Evolutionary conservation across 2,329 filamentous ascomycete genomes (phyloP).

Genomic region (Didymella arachidicola): DNA sequence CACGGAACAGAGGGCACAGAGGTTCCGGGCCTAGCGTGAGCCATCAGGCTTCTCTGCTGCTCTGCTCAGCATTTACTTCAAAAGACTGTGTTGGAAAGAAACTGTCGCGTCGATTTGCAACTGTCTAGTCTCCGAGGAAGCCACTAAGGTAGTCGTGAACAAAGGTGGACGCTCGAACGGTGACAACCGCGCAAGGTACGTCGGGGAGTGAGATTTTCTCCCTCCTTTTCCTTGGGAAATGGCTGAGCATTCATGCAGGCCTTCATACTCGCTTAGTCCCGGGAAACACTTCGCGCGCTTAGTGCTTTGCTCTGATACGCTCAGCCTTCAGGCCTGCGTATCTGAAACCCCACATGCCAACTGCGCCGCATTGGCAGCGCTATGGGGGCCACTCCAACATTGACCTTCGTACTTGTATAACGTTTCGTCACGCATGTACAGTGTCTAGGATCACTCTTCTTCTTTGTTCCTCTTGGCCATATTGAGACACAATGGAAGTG

Average conservation of each 20-base stretch:
- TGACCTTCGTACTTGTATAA: background rate
- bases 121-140: background rate
- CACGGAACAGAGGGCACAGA: background rate
- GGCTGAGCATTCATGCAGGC: background rate
- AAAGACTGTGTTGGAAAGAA: too few species aligned
- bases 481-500: background rate
- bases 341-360: background rate
- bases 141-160: background rate
- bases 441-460: background rate
- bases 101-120: background rate
- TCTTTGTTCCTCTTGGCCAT: background rate
- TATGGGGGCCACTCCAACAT: background rate
- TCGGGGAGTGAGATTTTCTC: too few species aligned
- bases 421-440: background rate
- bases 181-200: background rate
- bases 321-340: background rate
- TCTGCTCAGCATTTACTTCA: background rate
- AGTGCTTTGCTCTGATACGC: background rate
- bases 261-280: background rate
- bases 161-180: background rate
- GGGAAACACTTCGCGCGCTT: background rate
- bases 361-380: constrained; percentile 6
- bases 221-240: background rate
- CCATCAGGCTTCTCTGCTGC: background rate
- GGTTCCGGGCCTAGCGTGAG: background rate